phyloP scores from a whole-genome alignment of 2,329 filamentous ascomycete species.

The Setomelanomma holmii region DNA sequence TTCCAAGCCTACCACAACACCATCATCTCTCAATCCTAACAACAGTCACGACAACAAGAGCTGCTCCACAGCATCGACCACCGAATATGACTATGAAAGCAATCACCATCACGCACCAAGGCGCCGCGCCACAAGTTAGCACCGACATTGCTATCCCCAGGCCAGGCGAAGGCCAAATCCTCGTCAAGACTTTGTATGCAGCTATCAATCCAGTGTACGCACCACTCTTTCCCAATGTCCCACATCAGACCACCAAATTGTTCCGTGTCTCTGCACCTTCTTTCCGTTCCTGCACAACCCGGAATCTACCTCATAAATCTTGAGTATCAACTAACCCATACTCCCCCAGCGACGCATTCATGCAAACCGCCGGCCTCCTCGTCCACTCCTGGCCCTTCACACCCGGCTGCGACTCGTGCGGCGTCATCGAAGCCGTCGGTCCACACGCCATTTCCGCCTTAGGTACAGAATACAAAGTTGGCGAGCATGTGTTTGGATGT shows the following conservation, averaged over 20 bases:
- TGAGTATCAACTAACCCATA: not conserved
- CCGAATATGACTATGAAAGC: too few species aligned
- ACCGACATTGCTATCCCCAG: conserved; percentile 29
- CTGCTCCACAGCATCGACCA: too few species aligned
- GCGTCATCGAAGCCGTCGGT: conserved; percentile 39
- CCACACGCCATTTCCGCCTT: conserved; percentile 27
- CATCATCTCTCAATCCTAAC: too few species aligned
- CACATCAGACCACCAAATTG: too few species aligned
- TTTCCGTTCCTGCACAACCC: not conserved
- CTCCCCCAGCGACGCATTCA: conserved; percentile 28
- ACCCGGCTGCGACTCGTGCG: conserved; percentile 38
- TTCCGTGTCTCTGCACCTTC: too few species aligned
- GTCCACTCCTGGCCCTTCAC: conserved; percentile 40
- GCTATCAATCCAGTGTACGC: conserved; percentile 43
- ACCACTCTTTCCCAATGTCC: not conserved
- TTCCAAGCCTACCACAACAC: too few species aligned
- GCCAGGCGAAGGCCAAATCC: conserved; percentile 35
- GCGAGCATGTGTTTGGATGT: conserved; percentile 42
- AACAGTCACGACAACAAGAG: too few species aligned
- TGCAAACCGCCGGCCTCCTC: conserved; percentile 32
- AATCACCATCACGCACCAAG: conserved; percentile 14
- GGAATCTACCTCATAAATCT: too few species aligned
- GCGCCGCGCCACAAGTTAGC: conserved; percentile 12
- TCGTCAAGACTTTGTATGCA: conserved; percentile 41
- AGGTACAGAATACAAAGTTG: conserved; percentile 32